Percentiles rank a stretch among this genome's conserved stretches.
Evolutionary conservation across 148 eudicot species (phyloP).

Genomic region (Fagopyrum esculentum): DNA sequence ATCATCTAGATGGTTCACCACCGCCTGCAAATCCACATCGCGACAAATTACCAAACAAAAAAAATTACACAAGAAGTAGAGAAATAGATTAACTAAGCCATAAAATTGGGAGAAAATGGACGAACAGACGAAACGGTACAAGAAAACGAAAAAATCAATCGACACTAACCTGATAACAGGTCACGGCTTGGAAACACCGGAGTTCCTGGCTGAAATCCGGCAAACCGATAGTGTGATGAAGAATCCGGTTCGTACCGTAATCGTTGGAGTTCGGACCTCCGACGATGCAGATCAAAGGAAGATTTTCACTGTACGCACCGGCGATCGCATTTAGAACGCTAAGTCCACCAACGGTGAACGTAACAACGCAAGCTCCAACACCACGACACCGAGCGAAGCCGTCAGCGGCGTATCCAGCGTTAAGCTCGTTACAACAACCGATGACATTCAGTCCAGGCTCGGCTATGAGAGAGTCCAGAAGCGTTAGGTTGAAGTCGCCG

Average conservation of each 20-base stretch:
- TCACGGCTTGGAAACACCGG: slow-evolving; percentile 63
- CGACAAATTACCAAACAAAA: neutral
- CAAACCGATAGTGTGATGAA: slow-evolving; percentile 72
- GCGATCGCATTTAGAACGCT: slow-evolving; percentile 81
- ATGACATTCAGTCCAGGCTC: slow-evolving; percentile 61
- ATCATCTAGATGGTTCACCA: slow-evolving; percentile 70
- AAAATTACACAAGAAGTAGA: no score
- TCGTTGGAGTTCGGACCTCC: slow-evolving; percentile 90
- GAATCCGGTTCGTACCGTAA: slow-evolving; percentile 63
- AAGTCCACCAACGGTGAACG: slow-evolving; percentile 86
- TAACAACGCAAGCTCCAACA: slow-evolving; percentile 79
- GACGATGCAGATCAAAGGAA: slow-evolving; percentile 72
- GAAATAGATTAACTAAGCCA: neutral
- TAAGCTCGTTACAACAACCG: slow-evolving; percentile 97
- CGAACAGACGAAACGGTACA: neutral
- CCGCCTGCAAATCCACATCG: slow-evolving; percentile 36
- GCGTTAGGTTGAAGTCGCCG: slow-evolving; percentile 76
- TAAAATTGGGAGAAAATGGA: neutral
- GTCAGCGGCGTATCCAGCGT: slow-evolving; percentile 94
- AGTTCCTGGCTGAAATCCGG: slow-evolving; percentile 83
- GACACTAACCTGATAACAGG: slow-evolving; percentile 65
- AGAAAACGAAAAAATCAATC: neutral
- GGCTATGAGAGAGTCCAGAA: slow-evolving; percentile 71
- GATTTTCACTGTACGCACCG: slow-evolving; percentile 81
- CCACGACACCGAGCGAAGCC: slow-evolving; percentile 75